Conservation (phyloP, 2,329 filamentous ascomycete species). For the Setomelanomma holmii region DNA sequence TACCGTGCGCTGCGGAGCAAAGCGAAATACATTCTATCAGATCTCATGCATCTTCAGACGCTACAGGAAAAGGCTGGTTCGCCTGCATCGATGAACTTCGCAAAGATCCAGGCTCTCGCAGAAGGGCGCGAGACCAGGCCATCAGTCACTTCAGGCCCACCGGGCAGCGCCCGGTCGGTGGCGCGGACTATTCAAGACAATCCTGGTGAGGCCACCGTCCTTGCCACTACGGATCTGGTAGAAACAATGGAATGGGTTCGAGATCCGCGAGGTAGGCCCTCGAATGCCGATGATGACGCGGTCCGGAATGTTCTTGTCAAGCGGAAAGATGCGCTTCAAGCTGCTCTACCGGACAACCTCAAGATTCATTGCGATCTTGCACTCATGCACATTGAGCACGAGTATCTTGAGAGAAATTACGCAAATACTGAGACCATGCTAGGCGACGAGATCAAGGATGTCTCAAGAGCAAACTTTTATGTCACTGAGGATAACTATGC, state of each 20-base stretch:
- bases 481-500: conserved; percentile 51
- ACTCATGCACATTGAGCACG: conserved; percentile 47
- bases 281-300: conserved; percentile 20
- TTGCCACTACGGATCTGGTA: conserved; percentile 36
- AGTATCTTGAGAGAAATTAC: conserved; percentile 42
- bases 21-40: conserved; percentile 27
- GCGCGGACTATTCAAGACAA: conserved; percentile 32
- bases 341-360: conserved; percentile 32
- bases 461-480: conserved; percentile 44
- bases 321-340: conserved; percentile 30
- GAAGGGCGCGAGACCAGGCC: conserved; percentile 9
- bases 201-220: conserved; percentile 24
- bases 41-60: conserved; percentile 34
- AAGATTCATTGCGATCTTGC: conserved; percentile 36
- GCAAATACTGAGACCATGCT: conserved; percentile 48
- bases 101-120: conserved; percentile 27
- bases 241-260: conserved; percentile 31
- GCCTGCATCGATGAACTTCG: conserved; percentile 22
- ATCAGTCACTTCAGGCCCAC: conserved; percentile 5
- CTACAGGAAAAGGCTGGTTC: conserved; percentile 35
- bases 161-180: conserved; percentile 28
- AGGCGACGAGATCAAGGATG: conserved; percentile 39
- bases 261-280: conserved; percentile 16
- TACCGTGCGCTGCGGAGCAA: conserved; percentile 33
- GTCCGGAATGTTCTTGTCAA: conserved; percentile 39